Base-by-base conservation (phyloP, 495 filamentous ascomycete species). In the Podospora didyma region DNA sequence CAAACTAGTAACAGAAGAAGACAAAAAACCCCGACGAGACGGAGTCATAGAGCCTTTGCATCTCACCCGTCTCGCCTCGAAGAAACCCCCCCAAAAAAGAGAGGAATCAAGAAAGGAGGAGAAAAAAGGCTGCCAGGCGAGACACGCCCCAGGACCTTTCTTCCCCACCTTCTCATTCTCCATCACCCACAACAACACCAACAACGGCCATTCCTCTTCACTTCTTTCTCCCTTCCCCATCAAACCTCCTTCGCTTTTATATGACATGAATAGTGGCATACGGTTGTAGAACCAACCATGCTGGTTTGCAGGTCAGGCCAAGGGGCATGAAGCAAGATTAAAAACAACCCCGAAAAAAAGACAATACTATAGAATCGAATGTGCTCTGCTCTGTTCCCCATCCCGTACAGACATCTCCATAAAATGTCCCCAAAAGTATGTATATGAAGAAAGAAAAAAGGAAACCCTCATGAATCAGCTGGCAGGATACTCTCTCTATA, bases 81-180 rank as follows among this genome's bases (percentile, higher is more conserved):
- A 47, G 7, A 47, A 47, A 20, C n/a, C n/a, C n/a, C n/a, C n/a
- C n/a, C n/a, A 53, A 47, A 48, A 28, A 50, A 49, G 3, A 49
- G 3, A 48, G 22, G 21, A 34, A 45, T n/a, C n/a, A 45, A 46
- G 28, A 46, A 14, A 45, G 17, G 53, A 51, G 31, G 31, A 51
- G 21, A 57, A 17, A n/a, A 51, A 34, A 45, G 20, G n/a, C 35
- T 41, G 34, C 19, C 24, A 46, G 19, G 11, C 22, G 47, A 28
- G 26, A 9, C 26, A 31, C 26, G 26, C n/a, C n/a, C n/a, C n/a
- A n/a, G n/a, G n/a, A n/a, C n/a, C n/a, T n/a, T n/a, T n/a, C n/a
- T n/a, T n/a, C n/a, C n/a, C n/a, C n/a, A n/a, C n/a, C n/a, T n/a
- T n/a, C n/a, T n/a, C n/a, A n/a, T n/a, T 31, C 26, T 4, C 9